These are phyloP conservation scores for Martensiomyces pterosporus DNA, from an alignment of 192 early-diverging fungal species.

Conservation along the genomic window DNA sequence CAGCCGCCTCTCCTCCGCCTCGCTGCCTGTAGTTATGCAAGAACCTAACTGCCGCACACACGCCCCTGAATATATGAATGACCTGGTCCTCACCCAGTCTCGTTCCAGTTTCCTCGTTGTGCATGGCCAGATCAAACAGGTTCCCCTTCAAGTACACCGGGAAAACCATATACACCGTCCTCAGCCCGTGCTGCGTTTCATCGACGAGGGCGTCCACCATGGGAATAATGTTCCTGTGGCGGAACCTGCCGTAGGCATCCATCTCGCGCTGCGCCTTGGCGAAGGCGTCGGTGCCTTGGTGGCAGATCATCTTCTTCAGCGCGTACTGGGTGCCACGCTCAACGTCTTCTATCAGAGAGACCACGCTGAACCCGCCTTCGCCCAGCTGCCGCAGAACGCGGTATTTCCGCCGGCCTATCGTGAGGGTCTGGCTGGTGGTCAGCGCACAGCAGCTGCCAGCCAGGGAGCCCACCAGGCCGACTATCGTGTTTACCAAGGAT, in stretches of 20 bases:
- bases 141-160: conserved; percentile 61
- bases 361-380: conserved; percentile 73
- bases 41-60: conserved; percentile 57
- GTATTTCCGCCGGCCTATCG: conserved; percentile 58
- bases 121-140: conserved; percentile 54
- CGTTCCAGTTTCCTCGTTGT: conserved; percentile 47
- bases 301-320: conserved; percentile 66
- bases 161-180: conserved; percentile 65
- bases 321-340: conserved; percentile 52
- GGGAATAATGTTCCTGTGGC: conserved; percentile 59
- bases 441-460: conserved; percentile 35
- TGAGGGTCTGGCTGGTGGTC: conserved; percentile 50
- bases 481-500: too few species aligned
- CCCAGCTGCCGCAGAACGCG: conserved; percentile 59
- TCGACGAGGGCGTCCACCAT: conserved; percentile 34
- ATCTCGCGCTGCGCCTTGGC: conserved; percentile 64
- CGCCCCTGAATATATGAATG: conserved; percentile 53
- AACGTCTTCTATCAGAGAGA: conserved; percentile 58
- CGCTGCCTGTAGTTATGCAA: conserved; percentile 53
- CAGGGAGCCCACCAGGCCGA: too few species aligned
- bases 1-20: neutral
- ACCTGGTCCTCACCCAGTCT: conserved; percentile 57
- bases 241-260: conserved; percentile 62
- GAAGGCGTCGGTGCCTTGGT: conserved; percentile 55
- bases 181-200: conserved; percentile 11